phyloP scores from a whole-genome alignment of 768 basidiomycete genomes.

The Kwoniella shandongensis region DNA sequence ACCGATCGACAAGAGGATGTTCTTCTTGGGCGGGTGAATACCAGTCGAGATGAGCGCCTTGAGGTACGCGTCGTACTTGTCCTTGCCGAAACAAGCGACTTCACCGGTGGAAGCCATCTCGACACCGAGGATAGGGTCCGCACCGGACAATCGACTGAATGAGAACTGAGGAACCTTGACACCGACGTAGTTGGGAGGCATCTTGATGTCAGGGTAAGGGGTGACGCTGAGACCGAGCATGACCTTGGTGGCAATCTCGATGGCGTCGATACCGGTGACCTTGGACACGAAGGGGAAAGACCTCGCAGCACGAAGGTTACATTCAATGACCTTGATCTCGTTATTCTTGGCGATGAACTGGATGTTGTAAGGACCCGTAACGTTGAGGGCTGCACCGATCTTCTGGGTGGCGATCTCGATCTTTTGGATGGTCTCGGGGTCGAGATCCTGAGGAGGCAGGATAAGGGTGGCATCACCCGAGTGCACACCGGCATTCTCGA shows the following conservation, averaged over 20 bases:
- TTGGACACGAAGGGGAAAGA: slow-evolving; percentile 99
- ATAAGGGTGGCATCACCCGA: slow-evolving; percentile 98
- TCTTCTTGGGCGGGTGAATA: slow-evolving; percentile 92
- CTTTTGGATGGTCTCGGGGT: slow-evolving; percentile 91
- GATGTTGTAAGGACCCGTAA: slow-evolving; percentile 98
- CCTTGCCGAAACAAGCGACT: slow-evolving; percentile 94
- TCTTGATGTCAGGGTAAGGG: slow-evolving; percentile 80
- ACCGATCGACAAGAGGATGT: slow-evolving; percentile 93
- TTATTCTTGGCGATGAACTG: slow-evolving; percentile 99
- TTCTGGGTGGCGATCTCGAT: slow-evolving; percentile 97
- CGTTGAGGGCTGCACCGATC: slow-evolving; percentile 95
- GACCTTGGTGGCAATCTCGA: slow-evolving; percentile 98
- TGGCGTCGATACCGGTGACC: slow-evolving; percentile 94
- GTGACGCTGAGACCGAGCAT: slow-evolving; percentile 90
- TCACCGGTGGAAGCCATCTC: slow-evolving; percentile 99
- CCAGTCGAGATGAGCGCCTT: slow-evolving; percentile 97
- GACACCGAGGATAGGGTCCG: slow-evolving; percentile 94
- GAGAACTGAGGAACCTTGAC: slow-evolving; percentile 99
- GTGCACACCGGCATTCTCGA: slow-evolving; percentile 98
- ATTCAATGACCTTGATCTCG: slow-evolving; percentile 99
- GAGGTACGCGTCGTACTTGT: slow-evolving; percentile 98
- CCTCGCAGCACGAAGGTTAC: slow-evolving; percentile 93
- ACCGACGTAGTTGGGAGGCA: slow-evolving; percentile 92
- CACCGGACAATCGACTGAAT: slow-evolving; percentile 92
- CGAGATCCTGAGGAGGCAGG: slow-evolving; percentile 95